phyloP scores from a whole-genome alignment of 2,329 filamentous ascomycete genomes.

The Aspergillus arachidicola region DNA sequence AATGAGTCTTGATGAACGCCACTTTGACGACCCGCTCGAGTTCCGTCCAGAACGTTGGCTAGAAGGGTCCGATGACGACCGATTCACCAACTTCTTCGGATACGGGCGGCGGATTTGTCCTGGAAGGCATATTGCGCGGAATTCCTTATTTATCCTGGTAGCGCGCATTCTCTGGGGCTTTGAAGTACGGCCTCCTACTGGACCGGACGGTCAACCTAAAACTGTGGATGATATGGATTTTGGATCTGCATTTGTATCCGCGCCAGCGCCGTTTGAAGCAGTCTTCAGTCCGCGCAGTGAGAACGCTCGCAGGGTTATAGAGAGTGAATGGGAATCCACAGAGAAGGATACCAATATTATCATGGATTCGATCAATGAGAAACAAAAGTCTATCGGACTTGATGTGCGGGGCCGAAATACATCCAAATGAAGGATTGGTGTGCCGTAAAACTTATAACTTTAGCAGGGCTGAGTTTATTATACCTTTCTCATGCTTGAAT shows the following conservation, averaged over 20 bases:
- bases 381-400: constrained; percentile 15
- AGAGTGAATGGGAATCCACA: constrained; percentile 19
- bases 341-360: constrained; percentile 23
- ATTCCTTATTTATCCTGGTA: constrained; percentile 56
- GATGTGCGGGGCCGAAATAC: constrained; percentile 3
- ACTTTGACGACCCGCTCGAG: constrained; percentile 39
- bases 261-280: constrained; percentile 30
- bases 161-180: constrained; percentile 55
- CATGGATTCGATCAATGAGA: constrained; percentile 15
- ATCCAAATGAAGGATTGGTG: no score
- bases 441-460: no score
- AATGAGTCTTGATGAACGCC: constrained; percentile 43
- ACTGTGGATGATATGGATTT: constrained; percentile 28
- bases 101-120: constrained; percentile 57
- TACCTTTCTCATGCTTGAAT: no score
- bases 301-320: constrained; percentile 21
- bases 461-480: no score
- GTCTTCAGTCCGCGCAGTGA: constrained; percentile 26
- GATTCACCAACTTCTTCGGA: constrained; percentile 59
- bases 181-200: constrained; percentile 16
- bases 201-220: constrained; percentile 24
- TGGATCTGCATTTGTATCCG: constrained; percentile 23
- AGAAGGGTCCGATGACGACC: constrained; percentile 44
- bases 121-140: constrained; percentile 33
- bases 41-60: constrained; percentile 48